phyloP scores from a whole-genome alignment of 1,139 yeast genomes.

The Dujonia santamariae region DNA sequence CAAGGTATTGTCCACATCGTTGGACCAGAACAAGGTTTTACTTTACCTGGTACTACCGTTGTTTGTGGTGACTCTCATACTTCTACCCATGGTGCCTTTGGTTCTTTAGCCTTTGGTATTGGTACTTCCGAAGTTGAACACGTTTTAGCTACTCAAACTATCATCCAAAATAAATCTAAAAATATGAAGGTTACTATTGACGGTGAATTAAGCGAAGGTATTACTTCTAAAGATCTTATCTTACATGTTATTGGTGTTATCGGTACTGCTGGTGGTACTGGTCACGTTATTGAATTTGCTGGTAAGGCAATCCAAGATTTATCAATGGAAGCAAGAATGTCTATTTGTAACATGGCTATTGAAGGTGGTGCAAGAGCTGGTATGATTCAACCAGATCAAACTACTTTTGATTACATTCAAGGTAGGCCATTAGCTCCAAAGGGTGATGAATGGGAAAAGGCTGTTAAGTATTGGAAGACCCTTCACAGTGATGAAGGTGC shows the following conservation, averaged over 20 bases:
- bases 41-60: slow-evolving; percentile 96
- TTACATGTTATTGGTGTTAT: slow-evolving; percentile 93
- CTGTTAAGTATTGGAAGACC: slow-evolving; percentile 85
- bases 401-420: slow-evolving; percentile 80
- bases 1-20: slow-evolving; percentile 98
- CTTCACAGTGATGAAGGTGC: slow-evolving; percentile 88
- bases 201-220: slow-evolving; percentile 81
- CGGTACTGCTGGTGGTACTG: slow-evolving; percentile 99
- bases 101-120: slow-evolving; percentile 96
- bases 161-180: slow-evolving; percentile 90
- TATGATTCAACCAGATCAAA: slow-evolving; percentile 94
- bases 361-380: slow-evolving; percentile 99
- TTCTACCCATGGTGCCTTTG: slow-evolving; percentile 98
- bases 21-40: slow-evolving; percentile 98
- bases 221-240: slow-evolving; percentile 92
- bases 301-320: slow-evolving; percentile 89
- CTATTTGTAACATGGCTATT: slow-evolving; percentile 97
- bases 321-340: slow-evolving; percentile 99
- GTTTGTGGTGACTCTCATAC: slow-evolving; percentile 99
- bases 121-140: slow-evolving; percentile 99
- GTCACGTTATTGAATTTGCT: slow-evolving; percentile 92
- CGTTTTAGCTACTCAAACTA: slow-evolving; percentile 94
- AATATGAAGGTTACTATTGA: slow-evolving; percentile 87
- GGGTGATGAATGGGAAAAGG: slow-evolving; percentile 94
- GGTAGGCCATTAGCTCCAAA: slow-evolving; percentile 94